These are phyloP conservation scores for Penicillium paradoxum DNA, from an alignment of 495 filamentous ascomycete species.

Conservation along the genomic window DNA sequence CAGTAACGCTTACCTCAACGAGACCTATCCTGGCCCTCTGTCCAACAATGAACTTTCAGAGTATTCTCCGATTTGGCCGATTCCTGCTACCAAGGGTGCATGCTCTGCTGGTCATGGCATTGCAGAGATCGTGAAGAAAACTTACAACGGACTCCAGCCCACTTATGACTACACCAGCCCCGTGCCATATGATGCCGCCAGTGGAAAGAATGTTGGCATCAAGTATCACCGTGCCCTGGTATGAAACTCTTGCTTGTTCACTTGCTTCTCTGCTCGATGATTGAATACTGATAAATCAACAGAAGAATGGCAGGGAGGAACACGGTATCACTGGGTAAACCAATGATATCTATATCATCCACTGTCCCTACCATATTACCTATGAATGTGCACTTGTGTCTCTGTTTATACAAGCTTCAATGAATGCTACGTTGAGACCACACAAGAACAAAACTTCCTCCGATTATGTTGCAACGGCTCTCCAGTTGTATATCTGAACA, in stretches of 20 bases:
- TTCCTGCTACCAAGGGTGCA: conserved; percentile 32
- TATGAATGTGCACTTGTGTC: not conserved
- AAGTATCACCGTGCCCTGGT: conserved; percentile 23
- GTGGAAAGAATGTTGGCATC: conserved; percentile 31
- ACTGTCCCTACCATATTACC: not conserved
- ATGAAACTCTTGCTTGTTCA: not conserved
- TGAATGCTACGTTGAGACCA: no score
- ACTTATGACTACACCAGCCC: conserved; percentile 44
- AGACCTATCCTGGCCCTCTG: conserved; percentile 46
- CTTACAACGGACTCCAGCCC: conserved; percentile 28
- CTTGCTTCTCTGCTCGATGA: not conserved
- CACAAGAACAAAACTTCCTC: no score
- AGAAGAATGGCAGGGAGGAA: conserved; percentile 17
- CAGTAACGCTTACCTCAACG: conserved; percentile 39
- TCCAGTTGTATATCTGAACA: no score
- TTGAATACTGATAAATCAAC: not conserved
- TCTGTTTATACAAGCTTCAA: not conserved
- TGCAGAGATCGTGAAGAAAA: conserved; percentile 37
- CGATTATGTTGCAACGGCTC: no score
- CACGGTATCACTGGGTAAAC: conserved; percentile 13
- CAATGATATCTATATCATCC: not conserved
- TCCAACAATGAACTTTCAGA: conserved; percentile 31
- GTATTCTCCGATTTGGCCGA: conserved; percentile 36
- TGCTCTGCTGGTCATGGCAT: conserved; percentile 48
- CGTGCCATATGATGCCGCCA: conserved; percentile 34